phyloP scores from a whole-genome alignment of 352 stramenopile species.

The Phytopythium helicoides region DNA sequence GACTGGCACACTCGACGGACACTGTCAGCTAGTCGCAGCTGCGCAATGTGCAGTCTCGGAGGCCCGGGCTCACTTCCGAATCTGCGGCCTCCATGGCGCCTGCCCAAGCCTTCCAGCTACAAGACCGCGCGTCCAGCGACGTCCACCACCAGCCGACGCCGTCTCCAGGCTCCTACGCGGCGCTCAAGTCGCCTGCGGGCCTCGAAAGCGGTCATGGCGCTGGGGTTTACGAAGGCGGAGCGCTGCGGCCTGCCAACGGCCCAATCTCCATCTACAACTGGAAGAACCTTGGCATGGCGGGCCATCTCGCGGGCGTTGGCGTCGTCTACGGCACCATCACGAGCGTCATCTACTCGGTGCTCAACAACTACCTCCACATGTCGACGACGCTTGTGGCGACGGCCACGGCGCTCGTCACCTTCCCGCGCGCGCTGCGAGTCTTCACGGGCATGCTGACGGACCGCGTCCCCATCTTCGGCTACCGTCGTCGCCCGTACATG shows the following conservation, averaged over 20 bases:
- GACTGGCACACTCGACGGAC: too few relatives aligned
- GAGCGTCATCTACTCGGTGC: constrained; percentile 44
- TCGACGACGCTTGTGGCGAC: constrained; percentile 38
- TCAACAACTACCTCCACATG: constrained; percentile 64
- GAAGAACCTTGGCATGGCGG: constrained; percentile 38
- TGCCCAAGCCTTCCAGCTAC: too few relatives aligned
- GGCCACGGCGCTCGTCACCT: constrained; percentile 36
- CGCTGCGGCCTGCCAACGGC: neutral
- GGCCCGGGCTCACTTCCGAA: too few relatives aligned
- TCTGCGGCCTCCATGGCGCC: too few relatives aligned
- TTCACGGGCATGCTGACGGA: constrained; percentile 72
- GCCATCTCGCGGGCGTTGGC: constrained; percentile 39
- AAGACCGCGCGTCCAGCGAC: constrained; percentile 1
- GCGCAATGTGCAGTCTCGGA: too few relatives aligned
- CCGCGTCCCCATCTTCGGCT: constrained; percentile 69
- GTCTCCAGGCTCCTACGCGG: neutral
- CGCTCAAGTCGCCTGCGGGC: constrained; percentile 3
- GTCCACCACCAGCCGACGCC: neutral
- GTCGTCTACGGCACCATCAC: constrained; percentile 35
- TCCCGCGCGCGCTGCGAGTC: constrained; percentile 41
- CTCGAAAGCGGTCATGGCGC: neutral
- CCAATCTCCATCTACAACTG: constrained; percentile 22
- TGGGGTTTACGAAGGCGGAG: neutral
- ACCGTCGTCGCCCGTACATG: constrained; percentile 81
- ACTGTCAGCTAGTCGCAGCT: too few relatives aligned